Conservation (phyloP, 2,329 filamentous ascomycete species). For the Aureobasidium sp. region DNA sequence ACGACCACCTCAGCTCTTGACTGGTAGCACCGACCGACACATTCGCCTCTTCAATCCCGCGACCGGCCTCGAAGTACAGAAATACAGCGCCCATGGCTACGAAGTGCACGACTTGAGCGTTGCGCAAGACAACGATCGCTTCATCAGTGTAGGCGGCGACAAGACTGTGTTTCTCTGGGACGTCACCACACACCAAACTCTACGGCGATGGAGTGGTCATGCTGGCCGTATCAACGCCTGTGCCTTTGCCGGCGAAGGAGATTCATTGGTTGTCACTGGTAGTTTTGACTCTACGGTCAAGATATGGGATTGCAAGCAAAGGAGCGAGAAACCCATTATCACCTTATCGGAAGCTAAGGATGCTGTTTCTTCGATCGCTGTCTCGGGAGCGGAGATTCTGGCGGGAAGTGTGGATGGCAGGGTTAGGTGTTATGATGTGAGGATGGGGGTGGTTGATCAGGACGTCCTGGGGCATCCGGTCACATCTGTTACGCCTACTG, state of each 20-base stretch:
- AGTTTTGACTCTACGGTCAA: slow-evolving; percentile 69
- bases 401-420: slow-evolving; percentile 78
- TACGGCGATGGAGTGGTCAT: slow-evolving; percentile 61
- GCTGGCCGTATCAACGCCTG: slow-evolving; percentile 69
- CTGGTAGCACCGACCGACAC: slow-evolving; percentile 74
- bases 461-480: slow-evolving; percentile 65
- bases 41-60: slow-evolving; percentile 80
- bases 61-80: slow-evolving; percentile 60
- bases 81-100: slow-evolving; percentile 85
- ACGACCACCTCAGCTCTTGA: slow-evolving; percentile 47
- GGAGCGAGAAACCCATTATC: slow-evolving; percentile 58
- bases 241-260: slow-evolving; percentile 66
- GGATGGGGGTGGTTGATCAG: slow-evolving; percentile 60
- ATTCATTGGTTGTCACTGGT: slow-evolving; percentile 62
- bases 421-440: slow-evolving; percentile 72
- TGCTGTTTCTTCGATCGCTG: slow-evolving; percentile 43
- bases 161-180: slow-evolving; percentile 92
- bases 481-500: slow-evolving; percentile 65
- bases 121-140: slow-evolving; percentile 67
- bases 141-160: slow-evolving; percentile 81
- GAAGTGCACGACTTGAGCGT: slow-evolving; percentile 78
- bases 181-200: slow-evolving; percentile 69
- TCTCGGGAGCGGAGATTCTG: slow-evolving; percentile 49
- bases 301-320: slow-evolving; percentile 61
- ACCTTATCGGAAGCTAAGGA: slow-evolving; percentile 65